Evolutionary conservation across 176 grass and related monocot species (phyloP).

Genomic region (maize (Zea mays)): DNA sequence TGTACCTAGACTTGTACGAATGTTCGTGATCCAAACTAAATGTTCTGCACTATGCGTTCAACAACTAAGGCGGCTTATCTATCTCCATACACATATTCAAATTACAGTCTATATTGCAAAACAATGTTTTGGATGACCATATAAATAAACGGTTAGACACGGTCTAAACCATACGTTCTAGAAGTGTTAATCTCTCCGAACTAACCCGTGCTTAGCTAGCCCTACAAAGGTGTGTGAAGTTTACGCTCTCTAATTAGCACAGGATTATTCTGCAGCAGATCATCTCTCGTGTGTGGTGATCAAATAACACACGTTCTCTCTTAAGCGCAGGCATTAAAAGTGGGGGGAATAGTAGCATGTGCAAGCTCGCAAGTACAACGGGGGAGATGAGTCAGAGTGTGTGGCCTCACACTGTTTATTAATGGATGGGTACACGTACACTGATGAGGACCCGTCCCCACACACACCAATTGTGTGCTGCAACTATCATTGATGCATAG

Average conservation of each 20-base stretch:
- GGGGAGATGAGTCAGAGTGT: slow-evolving; percentile 26
- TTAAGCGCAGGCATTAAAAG: not conserved
- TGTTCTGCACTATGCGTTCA: not conserved
- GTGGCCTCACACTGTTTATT: slow-evolving; percentile 11
- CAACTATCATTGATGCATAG: slow-evolving; percentile 34
- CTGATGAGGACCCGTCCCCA: not conserved
- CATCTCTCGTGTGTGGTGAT: not conserved
- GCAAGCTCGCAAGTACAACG: slow-evolving; percentile 31
- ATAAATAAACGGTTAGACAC: too few relatives aligned
- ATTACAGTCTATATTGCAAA: too few relatives aligned
- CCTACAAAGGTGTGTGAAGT: not conserved
- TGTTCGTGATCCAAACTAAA: not conserved
- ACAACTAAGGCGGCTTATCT: not conserved
- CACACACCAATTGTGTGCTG: not conserved
- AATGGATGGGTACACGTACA: slow-evolving; percentile 28
- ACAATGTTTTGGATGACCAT: too few relatives aligned
- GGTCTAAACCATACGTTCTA: not conserved
- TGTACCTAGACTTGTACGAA: not conserved
- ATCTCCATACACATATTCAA: too few relatives aligned
- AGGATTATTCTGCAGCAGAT: not conserved
- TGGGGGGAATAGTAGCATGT: slow-evolving; percentile 14
- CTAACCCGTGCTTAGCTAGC: not conserved
- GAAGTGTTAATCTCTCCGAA: not conserved
- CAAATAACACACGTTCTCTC: not conserved
- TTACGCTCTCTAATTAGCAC: not conserved